Base-by-base conservation (phyloP, 1,284 basidiomycete genomes). In the Ganoderma sinense region DNA sequence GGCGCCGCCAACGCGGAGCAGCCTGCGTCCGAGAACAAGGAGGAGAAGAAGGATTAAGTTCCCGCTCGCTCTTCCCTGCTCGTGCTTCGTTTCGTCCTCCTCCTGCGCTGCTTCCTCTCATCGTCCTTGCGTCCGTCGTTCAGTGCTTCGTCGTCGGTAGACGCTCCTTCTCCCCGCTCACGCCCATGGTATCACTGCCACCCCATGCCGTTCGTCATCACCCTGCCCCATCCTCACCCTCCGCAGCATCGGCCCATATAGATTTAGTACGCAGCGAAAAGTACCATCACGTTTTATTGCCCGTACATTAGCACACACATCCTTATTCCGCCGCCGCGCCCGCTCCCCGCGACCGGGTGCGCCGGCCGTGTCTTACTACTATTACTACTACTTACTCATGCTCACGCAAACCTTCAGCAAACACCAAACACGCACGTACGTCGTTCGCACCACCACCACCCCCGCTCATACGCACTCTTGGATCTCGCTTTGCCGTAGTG, bases 41-140 rank as follows among this genome's bases (percentile, higher is more conserved):
- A 87, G 78, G 89, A 92, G 83, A 92, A 93, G 89, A 91, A 93
- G 83, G 89, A 92, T 76, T 91, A 89, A 86, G 73, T 72, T 71
- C 68, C 73, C 66, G 61, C 62, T 73, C 66, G 58, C 60, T 73
- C 73, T 71, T 71, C 62, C 26, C 64, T 62, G 61, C 48, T 29
- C 65, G 65, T 36, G 39, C 31, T 45, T 6, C 56, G 53, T 31
- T 39, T 29, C 31, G 7, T n/a, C 26, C 55, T 23, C 20, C 6
- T 31, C 58, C 26, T 20, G 2, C 59, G 48, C 18, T 64, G 40
- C 29, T 29, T 55, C 68, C 59, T 39, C 64, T 66, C 72, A 6
- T 56, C n/a, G n/a, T n/a, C n/a, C n/a, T n/a, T n/a, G n/a, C n/a
- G n/a, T n/a, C n/a, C n/a, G 51, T 11, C 18, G 16, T n/a, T 18